Evolutionary conservation across 306 rosid genomes (phyloP), one percentile per base, ranked within the genome.

Genomic region (Spatholobus suberectus): DNA sequence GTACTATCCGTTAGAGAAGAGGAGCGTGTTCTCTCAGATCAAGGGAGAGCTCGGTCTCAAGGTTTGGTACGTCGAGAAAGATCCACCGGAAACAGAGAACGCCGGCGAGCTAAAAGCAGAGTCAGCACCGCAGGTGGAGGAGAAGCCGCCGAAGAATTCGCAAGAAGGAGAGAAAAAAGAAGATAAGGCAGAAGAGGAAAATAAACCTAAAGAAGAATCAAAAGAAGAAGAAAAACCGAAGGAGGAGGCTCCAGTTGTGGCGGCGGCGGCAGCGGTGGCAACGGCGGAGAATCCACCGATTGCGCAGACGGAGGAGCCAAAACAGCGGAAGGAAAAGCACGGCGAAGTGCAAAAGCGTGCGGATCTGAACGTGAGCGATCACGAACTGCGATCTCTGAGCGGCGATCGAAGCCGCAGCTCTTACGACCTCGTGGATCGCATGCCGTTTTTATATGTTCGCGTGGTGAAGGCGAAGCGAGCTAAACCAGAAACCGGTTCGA

Each of bases 21-120:
- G 98, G 52, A 95, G 97, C 66, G 98, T 93, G 8, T 93, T 96
- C 69, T 93, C 98, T 23, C 98, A 93, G 87, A 89, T 95, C 78
- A 95, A 87, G 73, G 99, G 98, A 9, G 98, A 95, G 77, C 27
- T 95, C 8, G 97, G 97, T 0, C 75, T 95, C 26, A 92, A 91
- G 72, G 79, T 90, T 61, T 89, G 70, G 49, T 95, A 86, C 29
- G 78, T 90, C 0, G 99, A 95, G 8, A 90, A 93, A 6, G 87
- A 89, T 78, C 90, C 90, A 6, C 90, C 93, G 1, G 81, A 83
- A 6, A 54, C 80, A 0, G 88, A 55, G 0, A 38, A 86, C 0
- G 75, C 73, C 6, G 81, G 79, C 2, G 87, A 65, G 11, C 79
- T 83, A 29, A 73, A 87, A 81, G 78, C 81, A 4, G 81, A 62